Evolutionary conservation across 805 yeast genomes (phyloP).

Genomic region (Ogataea saltuana): DNA sequence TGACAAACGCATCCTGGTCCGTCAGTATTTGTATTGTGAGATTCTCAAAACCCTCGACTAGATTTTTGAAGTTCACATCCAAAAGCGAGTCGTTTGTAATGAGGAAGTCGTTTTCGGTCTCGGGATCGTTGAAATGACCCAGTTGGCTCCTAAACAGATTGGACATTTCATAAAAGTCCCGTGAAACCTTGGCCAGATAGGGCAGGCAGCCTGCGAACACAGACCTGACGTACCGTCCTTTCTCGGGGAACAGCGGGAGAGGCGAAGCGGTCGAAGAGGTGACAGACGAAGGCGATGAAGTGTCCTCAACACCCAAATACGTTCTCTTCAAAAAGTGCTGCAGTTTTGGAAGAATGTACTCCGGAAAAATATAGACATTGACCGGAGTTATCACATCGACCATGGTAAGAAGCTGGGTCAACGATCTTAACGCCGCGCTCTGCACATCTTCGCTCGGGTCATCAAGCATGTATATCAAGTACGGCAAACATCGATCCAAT

Average conservation of each 20-base stretch:
- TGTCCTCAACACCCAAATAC: constrained; percentile 32
- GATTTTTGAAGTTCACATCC: constrained; percentile 43
- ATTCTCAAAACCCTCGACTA: constrained; percentile 60
- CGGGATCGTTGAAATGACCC: constrained; percentile 40
- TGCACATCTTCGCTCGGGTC: constrained; percentile 68
- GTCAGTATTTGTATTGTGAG: constrained; percentile 67
- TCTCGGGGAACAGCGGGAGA: constrained; percentile 9
- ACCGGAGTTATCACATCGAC: constrained; percentile 70
- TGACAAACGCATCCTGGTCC: constrained; percentile 65
- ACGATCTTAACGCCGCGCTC: constrained; percentile 58
- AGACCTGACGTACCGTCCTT: constrained; percentile 51
- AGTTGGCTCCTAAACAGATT: constrained; percentile 43
- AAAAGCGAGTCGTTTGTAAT: constrained; percentile 34
- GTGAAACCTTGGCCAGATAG: constrained; percentile 62
- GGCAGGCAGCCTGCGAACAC: constrained; percentile 76
- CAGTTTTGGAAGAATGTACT: constrained; percentile 76
- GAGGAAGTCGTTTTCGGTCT: constrained; percentile 42
- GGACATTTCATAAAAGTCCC: constrained; percentile 63
- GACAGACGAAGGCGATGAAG: constrained; percentile 15
- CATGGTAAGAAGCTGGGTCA: constrained; percentile 66
- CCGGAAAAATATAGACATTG: constrained; percentile 76
- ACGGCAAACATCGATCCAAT: constrained; percentile 83
- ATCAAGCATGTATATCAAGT: constrained; percentile 67
- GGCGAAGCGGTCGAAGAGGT: constrained; percentile 6
- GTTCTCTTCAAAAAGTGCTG: constrained; percentile 43